Percentiles rank a stretch among this genome's conserved stretches.
These are phyloP conservation scores for Volvox reticuliferus DNA, from an alignment of 139 green algal genomes.

Conservation along the genomic window DNA sequence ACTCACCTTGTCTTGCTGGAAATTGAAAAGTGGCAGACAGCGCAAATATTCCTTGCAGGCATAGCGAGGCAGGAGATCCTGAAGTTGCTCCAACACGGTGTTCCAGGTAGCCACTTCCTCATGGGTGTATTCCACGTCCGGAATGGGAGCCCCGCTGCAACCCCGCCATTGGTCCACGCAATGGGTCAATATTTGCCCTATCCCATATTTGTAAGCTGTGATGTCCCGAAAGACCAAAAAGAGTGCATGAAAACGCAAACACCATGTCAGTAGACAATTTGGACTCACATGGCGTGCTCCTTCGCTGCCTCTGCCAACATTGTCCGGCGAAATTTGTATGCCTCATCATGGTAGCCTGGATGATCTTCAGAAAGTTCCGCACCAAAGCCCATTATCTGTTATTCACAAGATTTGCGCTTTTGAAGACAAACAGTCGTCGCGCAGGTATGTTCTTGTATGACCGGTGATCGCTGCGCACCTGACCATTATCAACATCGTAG, in stretches of 20 bases:
- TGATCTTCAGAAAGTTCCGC: conserved; percentile 61
- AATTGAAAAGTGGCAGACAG: conserved; percentile 76
- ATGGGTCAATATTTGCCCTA: no score
- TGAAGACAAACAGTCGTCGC: background rate
- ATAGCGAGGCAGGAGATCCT: conserved; percentile 75
- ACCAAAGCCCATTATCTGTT: conserved; percentile 59
- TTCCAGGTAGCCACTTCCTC: conserved; percentile 84
- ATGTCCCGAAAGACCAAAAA: no score
- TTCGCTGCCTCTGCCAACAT: conserved; percentile 79
- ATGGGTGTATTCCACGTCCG: conserved; percentile 77
- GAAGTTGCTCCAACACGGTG: conserved; percentile 75
- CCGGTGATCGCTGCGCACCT: background rate
- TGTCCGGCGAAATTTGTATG: conserved; percentile 83
- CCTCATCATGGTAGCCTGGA: conserved; percentile 74
- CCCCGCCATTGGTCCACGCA: no score
- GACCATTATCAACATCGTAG: conserved; percentile 53
- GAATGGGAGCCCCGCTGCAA: conserved; percentile 81
- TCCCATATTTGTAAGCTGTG: no score
- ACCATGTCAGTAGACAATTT: no score
- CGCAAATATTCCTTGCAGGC: conserved; percentile 80
- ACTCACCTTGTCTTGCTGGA: conserved; percentile 61
- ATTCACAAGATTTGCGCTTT: background rate
- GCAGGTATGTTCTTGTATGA: no score
- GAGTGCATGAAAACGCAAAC: no score
- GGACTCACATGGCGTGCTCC: conserved; percentile 72